phyloP scores from a whole-genome alignment of 1,284 basidiomycete species.

The Ustilago esculenta region DNA sequence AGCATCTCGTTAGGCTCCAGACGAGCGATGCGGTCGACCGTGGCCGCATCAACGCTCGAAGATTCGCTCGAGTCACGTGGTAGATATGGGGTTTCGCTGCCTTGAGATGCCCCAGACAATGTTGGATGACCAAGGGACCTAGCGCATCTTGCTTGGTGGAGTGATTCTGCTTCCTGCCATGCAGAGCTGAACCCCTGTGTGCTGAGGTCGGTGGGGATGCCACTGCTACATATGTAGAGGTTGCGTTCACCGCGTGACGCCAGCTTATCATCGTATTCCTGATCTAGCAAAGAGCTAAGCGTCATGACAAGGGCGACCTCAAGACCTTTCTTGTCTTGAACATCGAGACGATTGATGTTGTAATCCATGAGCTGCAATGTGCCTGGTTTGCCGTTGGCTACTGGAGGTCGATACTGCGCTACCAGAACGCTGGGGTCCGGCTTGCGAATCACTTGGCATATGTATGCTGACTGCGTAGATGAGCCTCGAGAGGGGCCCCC shows the following conservation, averaged over 20 bases:
- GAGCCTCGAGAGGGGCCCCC: slow-evolving; percentile 16
- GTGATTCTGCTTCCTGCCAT: slow-evolving; percentile 29
- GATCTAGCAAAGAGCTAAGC: slow-evolving; percentile 79
- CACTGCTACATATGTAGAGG: slow-evolving; percentile 39
- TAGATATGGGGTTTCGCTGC: not conserved
- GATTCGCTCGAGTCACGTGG: not conserved
- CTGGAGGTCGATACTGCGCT: slow-evolving; percentile 77
- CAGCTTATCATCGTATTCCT: slow-evolving; percentile 71
- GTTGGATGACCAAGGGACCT: not conserved
- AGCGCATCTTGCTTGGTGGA: slow-evolving; percentile 8
- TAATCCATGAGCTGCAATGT: slow-evolving; percentile 85
- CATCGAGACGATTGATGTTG: slow-evolving; percentile 82
- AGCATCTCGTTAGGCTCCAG: slow-evolving; percentile 74
- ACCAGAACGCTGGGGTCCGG: slow-evolving; percentile 84
- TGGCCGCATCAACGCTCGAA: not conserved
- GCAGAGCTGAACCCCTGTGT: slow-evolving; percentile 13
- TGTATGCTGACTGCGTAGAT: slow-evolving; percentile 24
- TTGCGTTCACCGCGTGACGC: slow-evolving; percentile 27
- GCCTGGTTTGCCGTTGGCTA: slow-evolving; percentile 74
- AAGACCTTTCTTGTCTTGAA: slow-evolving; percentile 75
- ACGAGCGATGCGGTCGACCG: slow-evolving; percentile 15
- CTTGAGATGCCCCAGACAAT: not conserved
- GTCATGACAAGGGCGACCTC: slow-evolving; percentile 81
- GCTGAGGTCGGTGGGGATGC: slow-evolving; percentile 34
- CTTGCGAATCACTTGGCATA: slow-evolving; percentile 76